A percentile compares a stretch with the other conserved stretches of the same genome.
Evolutionary conservation across 345 rosid species (phyloP).

Genomic region (Populus alba): DNA sequence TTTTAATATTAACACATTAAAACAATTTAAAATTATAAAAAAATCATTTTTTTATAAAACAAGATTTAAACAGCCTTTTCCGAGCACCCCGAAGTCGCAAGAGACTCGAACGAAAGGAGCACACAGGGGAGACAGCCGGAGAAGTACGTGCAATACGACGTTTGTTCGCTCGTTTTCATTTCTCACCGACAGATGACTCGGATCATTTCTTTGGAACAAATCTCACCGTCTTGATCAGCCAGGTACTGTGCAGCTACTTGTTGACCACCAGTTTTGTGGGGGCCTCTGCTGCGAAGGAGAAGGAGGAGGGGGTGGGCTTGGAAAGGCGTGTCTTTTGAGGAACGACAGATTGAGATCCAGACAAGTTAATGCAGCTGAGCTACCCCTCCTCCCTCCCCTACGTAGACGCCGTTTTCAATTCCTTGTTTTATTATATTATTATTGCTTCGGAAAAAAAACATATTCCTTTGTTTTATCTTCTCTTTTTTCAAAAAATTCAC

Average conservation of each 20-base stretch:
- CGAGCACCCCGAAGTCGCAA: background rate
- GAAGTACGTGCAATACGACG: background rate
- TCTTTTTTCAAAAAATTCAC: background rate
- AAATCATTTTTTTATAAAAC: too few relatives aligned
- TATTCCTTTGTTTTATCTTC: too few relatives aligned
- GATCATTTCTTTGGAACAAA: background rate
- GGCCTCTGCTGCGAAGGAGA: background rate
- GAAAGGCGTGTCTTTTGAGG: background rate
- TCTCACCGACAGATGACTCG: background rate
- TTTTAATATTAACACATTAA: too few relatives aligned
- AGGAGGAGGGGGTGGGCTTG: background rate
- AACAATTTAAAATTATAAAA: too few relatives aligned
- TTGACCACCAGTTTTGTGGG: background rate
- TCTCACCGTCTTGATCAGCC: background rate
- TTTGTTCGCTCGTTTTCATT: background rate
- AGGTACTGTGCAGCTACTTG: background rate
- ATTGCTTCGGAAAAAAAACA: too few relatives aligned
- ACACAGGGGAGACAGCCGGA: too few relatives aligned
- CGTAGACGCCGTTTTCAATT: background rate
- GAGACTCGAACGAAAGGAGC: background rate
- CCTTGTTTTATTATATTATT: background rate
- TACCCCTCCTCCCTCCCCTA: background rate
- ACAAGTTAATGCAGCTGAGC: conserved; percentile 12
- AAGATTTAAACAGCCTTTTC: too few relatives aligned
- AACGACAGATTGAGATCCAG: conserved; percentile 22